These are phyloP conservation scores for Daldinia decipiens DNA, from an alignment of 495 filamentous ascomycete species.

Conservation along the genomic window DNA sequence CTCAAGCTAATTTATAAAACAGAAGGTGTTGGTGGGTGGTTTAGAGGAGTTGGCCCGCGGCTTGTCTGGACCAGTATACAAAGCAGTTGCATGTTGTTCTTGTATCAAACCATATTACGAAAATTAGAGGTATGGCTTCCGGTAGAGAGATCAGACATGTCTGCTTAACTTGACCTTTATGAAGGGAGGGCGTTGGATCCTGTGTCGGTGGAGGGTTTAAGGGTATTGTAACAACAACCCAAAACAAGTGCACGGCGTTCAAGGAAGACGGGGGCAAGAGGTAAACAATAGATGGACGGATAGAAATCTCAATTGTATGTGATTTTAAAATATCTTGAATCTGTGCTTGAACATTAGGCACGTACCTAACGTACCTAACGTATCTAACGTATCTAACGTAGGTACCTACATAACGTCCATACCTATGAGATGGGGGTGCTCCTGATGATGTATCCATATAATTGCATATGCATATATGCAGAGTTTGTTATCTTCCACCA, in stretches of 20 bases:
- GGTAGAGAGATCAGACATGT: slow-evolving; percentile 46
- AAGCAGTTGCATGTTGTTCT: slow-evolving; percentile 94
- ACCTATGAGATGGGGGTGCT: not conserved
- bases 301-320: slow-evolving; percentile 34
- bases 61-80: slow-evolving; percentile 98
- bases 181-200: slow-evolving; percentile 5
- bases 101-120: slow-evolving; percentile 89
- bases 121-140: slow-evolving; percentile 69
- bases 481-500: too few species aligned
- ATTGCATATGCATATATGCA: too few species aligned
- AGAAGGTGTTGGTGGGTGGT: slow-evolving; percentile 90
- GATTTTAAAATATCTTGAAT: not conserved
- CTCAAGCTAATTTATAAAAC: slow-evolving; percentile 86
- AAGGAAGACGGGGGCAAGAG: slow-evolving; percentile 15
- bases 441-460: not conserved
- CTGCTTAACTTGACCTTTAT: slow-evolving; percentile 18
- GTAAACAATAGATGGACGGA: slow-evolving; percentile 31
- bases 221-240: slow-evolving; percentile 34
- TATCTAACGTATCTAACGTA: too few species aligned
- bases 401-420: too few species aligned
- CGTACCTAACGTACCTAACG: too few species aligned
- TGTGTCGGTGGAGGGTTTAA: slow-evolving; percentile 8
- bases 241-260: slow-evolving; percentile 51
- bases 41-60: slow-evolving; percentile 91
- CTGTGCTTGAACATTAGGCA: not conserved